Evolutionary conservation across 352 stramenopile species (phyloP), one percentile per base, ranked within the genome.

Genomic region (Phytophthora pinifolia): DNA sequence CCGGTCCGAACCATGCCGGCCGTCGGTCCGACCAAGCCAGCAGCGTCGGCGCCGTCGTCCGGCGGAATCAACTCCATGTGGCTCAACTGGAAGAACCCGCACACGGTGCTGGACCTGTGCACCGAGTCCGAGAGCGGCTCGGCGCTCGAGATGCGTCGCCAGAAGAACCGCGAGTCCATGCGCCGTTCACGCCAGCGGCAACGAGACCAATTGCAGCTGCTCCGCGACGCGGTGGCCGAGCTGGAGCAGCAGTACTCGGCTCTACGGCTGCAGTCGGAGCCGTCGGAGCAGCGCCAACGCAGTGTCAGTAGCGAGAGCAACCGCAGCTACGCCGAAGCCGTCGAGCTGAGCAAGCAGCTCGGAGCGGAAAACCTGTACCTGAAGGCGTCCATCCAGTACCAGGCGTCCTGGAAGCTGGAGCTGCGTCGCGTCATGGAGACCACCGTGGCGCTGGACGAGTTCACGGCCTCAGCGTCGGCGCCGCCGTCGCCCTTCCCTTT

Each of bases 151-250:
- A 63, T 68, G 33, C 72, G 74, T 0, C 59, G 74, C 0, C 61
- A 72, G 37, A 79, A 80, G 56, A 85, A 85, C 49, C 72, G 74
- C 38, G 74, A 82, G 50, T 83, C 72, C 51, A 85, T 85, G 74
- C 69, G 70, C 18, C 69, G 74, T 35, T 77, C 74, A 13, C 62
- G 74, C 1, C 74, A 85, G 46, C 74, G 74, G 0, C 60, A 80
- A 60, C 54, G 70, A 9, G 70, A 82, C 43, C 62, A 80, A 36
- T 43, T 85, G 36, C 62, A 83, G 32, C 34, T 62, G 5, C 65
- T 85, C 35, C 65, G 61, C 3, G 56, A 71, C 45, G 74, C 60
- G 1, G 70, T 83, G 25, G 47, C 43, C 13, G 56, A 69, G 4
- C 62, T 86, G 2, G 72, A 86, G 41, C 9, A 48, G 22, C 64